A percentile compares a stretch with the other conserved stretches of the same genome.
These are phyloP conservation scores for Brassica cretica DNA, from an alignment of 345 rosid species.

Conservation along the genomic window DNA sequence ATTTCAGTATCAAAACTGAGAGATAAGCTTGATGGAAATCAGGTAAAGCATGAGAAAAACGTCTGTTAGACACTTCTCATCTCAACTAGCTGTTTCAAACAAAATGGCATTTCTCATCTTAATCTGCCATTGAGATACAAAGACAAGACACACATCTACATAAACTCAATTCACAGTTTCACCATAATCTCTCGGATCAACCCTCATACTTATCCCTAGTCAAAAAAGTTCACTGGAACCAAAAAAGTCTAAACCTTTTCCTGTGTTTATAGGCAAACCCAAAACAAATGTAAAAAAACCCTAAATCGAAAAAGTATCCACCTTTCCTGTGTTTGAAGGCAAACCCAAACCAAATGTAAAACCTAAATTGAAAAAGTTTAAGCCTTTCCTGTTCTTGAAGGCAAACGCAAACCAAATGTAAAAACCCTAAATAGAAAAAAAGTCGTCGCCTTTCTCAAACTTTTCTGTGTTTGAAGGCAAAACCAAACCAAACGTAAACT, in stretches of 20 bases:
- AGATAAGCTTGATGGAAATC: neutral
- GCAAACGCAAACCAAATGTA: neutral
- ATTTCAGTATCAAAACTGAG: slow-evolving; percentile 5
- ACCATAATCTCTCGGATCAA: neutral
- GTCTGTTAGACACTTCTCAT: slow-evolving; percentile 3
- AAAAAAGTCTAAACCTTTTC: slow-evolving; percentile 26
- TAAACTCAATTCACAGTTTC: slow-evolving; percentile 1
- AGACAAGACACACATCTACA: neutral
- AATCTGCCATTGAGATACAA: slow-evolving; percentile 4
- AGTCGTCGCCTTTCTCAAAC: slow-evolving; percentile 5
- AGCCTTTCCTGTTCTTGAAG: neutral
- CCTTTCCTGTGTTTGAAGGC: neutral
- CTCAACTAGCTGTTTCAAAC: slow-evolving; percentile 2
- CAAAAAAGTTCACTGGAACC: neutral
- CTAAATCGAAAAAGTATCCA: neutral
- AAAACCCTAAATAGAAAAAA: neutral
- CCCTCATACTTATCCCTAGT: neutral
- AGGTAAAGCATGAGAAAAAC: neutral
- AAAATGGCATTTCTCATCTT: neutral
- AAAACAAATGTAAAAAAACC: neutral
- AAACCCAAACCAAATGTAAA: neutral
- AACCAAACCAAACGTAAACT: slow-evolving; percentile 6
- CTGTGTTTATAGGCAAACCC: neutral
- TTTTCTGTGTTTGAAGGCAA: neutral
- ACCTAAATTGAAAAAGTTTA: neutral